A percentile compares a stretch with the other conserved stretches of the same genome.
Conservation (phyloP, 257 asterid genomes). For the Datura wrightii region DNA sequence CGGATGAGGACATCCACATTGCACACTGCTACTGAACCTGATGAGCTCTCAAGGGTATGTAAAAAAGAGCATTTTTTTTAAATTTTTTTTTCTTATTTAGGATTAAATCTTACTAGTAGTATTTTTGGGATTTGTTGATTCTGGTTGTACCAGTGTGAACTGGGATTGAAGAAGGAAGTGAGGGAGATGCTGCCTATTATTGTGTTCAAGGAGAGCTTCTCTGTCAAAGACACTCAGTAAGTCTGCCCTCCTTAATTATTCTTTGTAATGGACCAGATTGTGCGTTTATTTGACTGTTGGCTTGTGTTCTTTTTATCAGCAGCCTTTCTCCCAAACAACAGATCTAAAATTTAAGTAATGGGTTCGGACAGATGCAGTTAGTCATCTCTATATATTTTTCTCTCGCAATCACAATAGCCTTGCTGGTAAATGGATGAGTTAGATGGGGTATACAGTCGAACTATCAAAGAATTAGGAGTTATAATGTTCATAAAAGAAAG, state of each 20-base stretch:
- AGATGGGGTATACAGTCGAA: too few species aligned
- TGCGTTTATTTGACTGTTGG: not conserved
- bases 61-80: not conserved
- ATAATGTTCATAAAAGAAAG: too few species aligned
- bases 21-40: constrained; percentile 25
- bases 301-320: not conserved
- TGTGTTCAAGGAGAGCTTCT: constrained; percentile 72
- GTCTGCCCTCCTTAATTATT: constrained; percentile 30
- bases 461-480: too few species aligned
- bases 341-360: constrained; percentile 17
- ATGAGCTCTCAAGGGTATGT: constrained; percentile 58
- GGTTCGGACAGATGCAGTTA: not conserved
- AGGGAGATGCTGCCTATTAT: constrained; percentile 86
- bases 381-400: not conserved
- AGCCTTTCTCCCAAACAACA: not conserved
- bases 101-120: not conserved
- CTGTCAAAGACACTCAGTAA: constrained; percentile 74
- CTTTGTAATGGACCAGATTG: not conserved
- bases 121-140: constrained; percentile 1
- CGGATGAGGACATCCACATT: constrained; percentile 57
- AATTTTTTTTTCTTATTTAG: not conserved
- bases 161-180: constrained; percentile 82
- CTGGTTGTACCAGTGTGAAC: constrained; percentile 55
- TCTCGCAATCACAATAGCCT: too few species aligned
- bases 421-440: too few species aligned